Evolutionary conservation across 805 yeast genomes (phyloP).

Genomic region (Hanseniaspora hatyaiensis): DNA sequence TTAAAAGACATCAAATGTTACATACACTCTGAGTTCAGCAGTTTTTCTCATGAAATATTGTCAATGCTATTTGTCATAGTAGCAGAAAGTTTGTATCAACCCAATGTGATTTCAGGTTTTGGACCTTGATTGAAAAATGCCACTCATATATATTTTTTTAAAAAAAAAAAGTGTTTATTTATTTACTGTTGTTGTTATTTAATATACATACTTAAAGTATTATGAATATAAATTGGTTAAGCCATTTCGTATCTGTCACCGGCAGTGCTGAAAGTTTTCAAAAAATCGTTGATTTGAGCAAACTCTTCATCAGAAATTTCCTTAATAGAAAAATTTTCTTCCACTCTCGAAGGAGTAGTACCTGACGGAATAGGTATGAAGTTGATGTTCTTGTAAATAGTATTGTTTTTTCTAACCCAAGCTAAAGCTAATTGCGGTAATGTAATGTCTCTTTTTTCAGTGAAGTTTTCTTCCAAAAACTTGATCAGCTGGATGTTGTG

Average conservation of each 20-base stretch:
- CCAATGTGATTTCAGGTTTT: not conserved
- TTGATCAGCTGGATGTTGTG: conserved; percentile 43
- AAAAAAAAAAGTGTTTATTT: too few species aligned
- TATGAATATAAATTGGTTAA: too few species aligned
- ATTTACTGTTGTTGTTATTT: too few species aligned
- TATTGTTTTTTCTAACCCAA: conserved; percentile 39
- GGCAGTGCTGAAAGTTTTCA: conserved; percentile 34
- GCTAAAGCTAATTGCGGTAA: conserved; percentile 62
- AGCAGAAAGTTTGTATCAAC: not conserved
- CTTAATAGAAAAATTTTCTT: conserved; percentile 44
- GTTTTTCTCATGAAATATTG: not conserved
- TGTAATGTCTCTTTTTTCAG: conserved; percentile 35
- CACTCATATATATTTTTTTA: too few species aligned
- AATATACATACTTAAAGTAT: too few species aligned
- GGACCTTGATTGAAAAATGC: too few species aligned
- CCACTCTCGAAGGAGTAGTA: conserved; percentile 45
- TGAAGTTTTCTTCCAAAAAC: conserved; percentile 33
- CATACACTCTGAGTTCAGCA: not conserved
- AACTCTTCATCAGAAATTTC: conserved; percentile 48
- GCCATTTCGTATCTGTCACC: conserved; percentile 44
- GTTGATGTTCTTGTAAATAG: conserved; percentile 34
- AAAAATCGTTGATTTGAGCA: conserved; percentile 38
- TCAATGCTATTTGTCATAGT: not conserved
- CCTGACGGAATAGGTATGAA: conserved; percentile 77
- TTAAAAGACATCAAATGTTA: not conserved